Evolutionary conservation across 331 rosid genomes (phyloP), one percentile per base, ranked within the genome.

Genomic region (Pyrus hybrid): DNA sequence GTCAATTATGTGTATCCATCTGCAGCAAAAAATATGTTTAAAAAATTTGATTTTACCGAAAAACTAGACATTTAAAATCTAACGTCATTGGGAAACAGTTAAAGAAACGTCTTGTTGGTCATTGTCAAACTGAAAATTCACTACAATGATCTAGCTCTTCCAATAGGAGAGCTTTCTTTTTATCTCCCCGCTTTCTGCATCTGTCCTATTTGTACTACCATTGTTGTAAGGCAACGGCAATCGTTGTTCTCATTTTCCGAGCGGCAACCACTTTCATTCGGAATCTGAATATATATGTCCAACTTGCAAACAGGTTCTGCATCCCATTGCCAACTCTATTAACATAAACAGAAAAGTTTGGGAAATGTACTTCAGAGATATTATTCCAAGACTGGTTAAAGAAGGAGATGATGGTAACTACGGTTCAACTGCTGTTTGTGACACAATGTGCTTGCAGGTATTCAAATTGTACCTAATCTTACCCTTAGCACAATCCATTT

Each of bases 391-490:
- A 83, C 72, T 92, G 62, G 97, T 85, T 25, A 85, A 82, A 80
- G 86, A 90, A 83, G 99, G 99, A 76, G 89, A 90, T 79, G 97
- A 95, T 74, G 95, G 97, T 20, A 95, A 95, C 74, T 84, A 73
- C 22, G 99, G 99, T 71, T 89, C 99, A 18, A 82, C 96, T 64
- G 89, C 97, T 67, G 90, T 88, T 78, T 94, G 99, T 33, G 99
- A 94, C 71, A 85, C 92, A 51, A 84, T 84, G 73, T 92, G 97
- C 90, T 88, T 95, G 93, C 97, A 95, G 99, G 97, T 95, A 81
- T 86, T 10, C 70, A 49, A 57, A 57, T 73, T 79, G 32, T 63
- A n/a, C 65, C 81, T 47, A 43, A 53, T 61, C 64, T 66, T 18
- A 62, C 29, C 70, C 29, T 23, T 41, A 11, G 8, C 47, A 6